Evolutionary conservation across 2,329 filamentous ascomycete genomes (phyloP).

Genomic region (Cercospora sesami): DNA sequence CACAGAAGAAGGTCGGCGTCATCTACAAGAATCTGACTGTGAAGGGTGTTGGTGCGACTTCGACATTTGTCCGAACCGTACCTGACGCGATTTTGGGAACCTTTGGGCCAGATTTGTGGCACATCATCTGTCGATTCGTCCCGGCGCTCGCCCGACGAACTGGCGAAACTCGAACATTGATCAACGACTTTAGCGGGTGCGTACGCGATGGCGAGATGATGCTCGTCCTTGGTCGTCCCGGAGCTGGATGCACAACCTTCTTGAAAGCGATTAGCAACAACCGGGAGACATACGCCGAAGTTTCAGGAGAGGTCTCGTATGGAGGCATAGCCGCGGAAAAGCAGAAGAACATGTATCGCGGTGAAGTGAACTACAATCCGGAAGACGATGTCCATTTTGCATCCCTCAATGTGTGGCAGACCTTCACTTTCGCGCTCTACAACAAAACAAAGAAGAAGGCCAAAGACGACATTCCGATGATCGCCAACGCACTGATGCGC

Average conservation of each 20-base stretch:
- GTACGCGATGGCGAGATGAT: slow-evolving; percentile 68
- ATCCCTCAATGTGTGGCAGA: slow-evolving; percentile 73
- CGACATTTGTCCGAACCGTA: slow-evolving; percentile 69
- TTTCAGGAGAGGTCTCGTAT: slow-evolving; percentile 70
- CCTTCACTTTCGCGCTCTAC: slow-evolving; percentile 70
- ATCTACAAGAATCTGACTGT: slow-evolving; percentile 75
- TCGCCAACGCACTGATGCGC: slow-evolving; percentile 68
- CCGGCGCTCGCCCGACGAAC: slow-evolving; percentile 53
- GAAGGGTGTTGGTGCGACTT: slow-evolving; percentile 65
- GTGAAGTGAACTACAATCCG: slow-evolving; percentile 75
- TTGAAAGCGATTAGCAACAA: slow-evolving; percentile 74
- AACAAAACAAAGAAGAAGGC: slow-evolving; percentile 72
- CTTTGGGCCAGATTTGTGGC: slow-evolving; percentile 77
- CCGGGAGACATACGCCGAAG: slow-evolving; percentile 62
- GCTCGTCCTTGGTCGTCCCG: slow-evolving; percentile 70
- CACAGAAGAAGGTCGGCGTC: slow-evolving; percentile 75
- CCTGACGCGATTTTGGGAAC: slow-evolving; percentile 74
- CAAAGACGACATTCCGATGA: slow-evolving; percentile 63
- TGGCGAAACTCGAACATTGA: slow-evolving; percentile 56
- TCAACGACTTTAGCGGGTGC: slow-evolving; percentile 67
- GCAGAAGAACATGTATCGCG: slow-evolving; percentile 67
- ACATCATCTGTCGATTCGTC: slow-evolving; percentile 57
- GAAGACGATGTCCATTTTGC: slow-evolving; percentile 78
- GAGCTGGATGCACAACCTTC: slow-evolving; percentile 74
- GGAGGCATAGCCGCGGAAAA: slow-evolving; percentile 68